Base-by-base conservation (phyloP, 768 basidiomycete genomes). In the Mycena rosella region DNA sequence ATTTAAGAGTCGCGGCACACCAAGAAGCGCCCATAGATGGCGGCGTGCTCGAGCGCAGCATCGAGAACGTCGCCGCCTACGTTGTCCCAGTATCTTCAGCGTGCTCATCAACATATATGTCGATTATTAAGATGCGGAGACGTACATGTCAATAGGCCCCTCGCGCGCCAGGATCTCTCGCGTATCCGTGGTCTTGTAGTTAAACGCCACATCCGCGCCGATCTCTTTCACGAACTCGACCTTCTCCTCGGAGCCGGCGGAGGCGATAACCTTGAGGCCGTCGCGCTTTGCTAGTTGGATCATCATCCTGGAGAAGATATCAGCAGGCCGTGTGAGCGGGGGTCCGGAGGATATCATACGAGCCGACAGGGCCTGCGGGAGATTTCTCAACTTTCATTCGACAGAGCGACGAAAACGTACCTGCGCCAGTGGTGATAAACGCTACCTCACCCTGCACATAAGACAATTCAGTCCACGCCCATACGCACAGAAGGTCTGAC, bases 21-120 rank as follows among this genome's bases (percentile, higher is more conserved):
- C n/a, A n/a, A n/a, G n/a, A n/a, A n/a, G n/a, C n/a, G n/a, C n/a
- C n/a, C n/a, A n/a, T n/a, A n/a, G n/a, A n/a, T n/a, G n/a, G n/a
- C n/a, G n/a, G n/a, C 81, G 40, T 80, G 81, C 2, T 80, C 77
- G 2, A 92, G 73, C 2, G 87, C 89, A 17, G 82, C 80, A 13
- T 91, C 89, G 11, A 91, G 78, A 0, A 82, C 85, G 61, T 87
- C 84, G 2, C 89, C 89, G 15, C 88, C 89, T 18, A 90, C 89
- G 48, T 86, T 84, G 66, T 88, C 87, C 84, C 85, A 87, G 70
- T 81, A 88, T 32, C 84, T 85, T 48, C 27, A 3, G 24, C 26
- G 15, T 11, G 10, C 38, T 17, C 9, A 14, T 11, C 14, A 22
- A 53, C 20, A 20, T 24, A 56, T 5, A 22, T 42, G 15, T 27